Evolutionary conservation across 2,329 filamentous ascomycete genomes (phyloP), one percentile per base, ranked within the genome.

Genomic region (Colletotrichum musicola): DNA sequence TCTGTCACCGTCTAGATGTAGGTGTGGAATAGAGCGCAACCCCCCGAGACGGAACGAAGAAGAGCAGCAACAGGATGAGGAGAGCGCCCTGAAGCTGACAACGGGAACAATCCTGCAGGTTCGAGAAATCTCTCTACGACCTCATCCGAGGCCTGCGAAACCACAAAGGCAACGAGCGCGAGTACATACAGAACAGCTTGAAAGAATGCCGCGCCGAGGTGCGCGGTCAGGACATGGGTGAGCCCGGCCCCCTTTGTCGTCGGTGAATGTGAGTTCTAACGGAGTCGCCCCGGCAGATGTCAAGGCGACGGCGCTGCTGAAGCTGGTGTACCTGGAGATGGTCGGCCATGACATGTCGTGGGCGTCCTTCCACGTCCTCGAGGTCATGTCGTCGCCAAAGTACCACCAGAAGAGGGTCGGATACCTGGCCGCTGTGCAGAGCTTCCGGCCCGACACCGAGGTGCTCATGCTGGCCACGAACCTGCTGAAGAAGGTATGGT

Each of bases 321-420:
- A 99, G 84, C 88, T 99, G 74, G 92, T 98, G 61, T 99, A 99
- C 79, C 89, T 99, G 73, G 96, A 99, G 80, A 99, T 99, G 96
- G 95, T 98, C 74, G 96, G 96, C 14, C 93, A 98, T 79, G 96
- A 98, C 81, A 99, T 99, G 96, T 98, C 95, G 3, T 99, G 96
- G 96, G 96, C 96, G 4, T 95, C 95, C 13, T 99, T 99, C 82
- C 93, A 99, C 79, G 95, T 98, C 60, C 90, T 99, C 55, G 96
- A 99, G 83, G 96, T 99, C 82, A 99, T 99, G 96, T 97, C 95
- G 44, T 97, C 94, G 46, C 86, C 92, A 55, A 98, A 98, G 79
- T 97, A 97, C 79, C 88, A 94, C 73, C 95, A 98, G 81, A 99
- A 99, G 82, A 89, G 95, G 72, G 94, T 98, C 51, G 96, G 95